phyloP scores from a whole-genome alignment of 1,284 basidiomycete genomes.

The Rugiboletus extremiorientalis region DNA sequence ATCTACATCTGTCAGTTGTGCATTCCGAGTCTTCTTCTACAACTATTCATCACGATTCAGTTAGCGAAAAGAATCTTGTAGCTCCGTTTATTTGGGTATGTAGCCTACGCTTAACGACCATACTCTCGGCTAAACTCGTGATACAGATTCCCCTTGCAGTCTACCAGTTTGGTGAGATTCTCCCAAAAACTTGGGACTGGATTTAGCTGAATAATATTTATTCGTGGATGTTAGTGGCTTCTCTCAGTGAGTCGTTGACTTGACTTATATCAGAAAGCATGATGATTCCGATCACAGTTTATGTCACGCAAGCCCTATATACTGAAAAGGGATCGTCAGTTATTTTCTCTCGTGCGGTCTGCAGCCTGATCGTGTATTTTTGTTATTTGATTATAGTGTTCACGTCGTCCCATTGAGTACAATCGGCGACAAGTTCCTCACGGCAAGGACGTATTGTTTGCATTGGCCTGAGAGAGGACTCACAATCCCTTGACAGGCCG shows the following conservation, averaged over 20 bases:
- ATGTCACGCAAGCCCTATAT: neutral
- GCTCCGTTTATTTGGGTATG: conserved; percentile 6
- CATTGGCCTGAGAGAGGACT: neutral
- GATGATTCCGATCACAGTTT: neutral
- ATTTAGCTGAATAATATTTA: neutral
- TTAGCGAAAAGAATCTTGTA: neutral
- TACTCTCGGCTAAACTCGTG: neutral
- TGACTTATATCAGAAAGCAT: neutral
- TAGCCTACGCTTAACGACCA: neutral
- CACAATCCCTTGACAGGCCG: neutral
- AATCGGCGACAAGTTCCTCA: neutral
- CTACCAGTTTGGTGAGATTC: conserved; percentile 2
- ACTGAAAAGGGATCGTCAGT: neutral
- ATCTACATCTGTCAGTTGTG: neutral
- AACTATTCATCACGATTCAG: neutral
- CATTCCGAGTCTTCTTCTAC: neutral
- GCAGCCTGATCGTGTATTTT: neutral
- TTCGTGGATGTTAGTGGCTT: neutral
- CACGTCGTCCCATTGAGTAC: neutral
- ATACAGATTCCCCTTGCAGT: neutral
- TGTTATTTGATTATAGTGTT: neutral
- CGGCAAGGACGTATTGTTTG: neutral
- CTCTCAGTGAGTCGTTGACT: neutral
- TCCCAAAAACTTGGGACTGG: neutral
- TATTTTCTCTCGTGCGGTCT: neutral